These are phyloP conservation scores for Haberlea rhodopensis DNA, from an alignment of 257 asterid genomes.

Conservation along the genomic window DNA sequence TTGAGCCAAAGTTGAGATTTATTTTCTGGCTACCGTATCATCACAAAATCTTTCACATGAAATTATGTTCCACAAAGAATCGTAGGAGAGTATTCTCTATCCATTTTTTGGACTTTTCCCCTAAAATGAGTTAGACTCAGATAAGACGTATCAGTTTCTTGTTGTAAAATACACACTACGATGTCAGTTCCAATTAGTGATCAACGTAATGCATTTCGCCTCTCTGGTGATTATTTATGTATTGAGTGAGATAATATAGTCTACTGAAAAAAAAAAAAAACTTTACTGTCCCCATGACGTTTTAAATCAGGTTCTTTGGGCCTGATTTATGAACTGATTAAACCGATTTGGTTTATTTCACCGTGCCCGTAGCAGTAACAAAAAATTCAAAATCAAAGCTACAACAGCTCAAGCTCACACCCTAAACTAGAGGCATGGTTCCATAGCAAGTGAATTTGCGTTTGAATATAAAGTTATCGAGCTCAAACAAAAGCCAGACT, in stretches of 20 bases:
- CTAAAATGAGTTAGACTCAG: no score
- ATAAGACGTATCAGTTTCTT: not conserved
- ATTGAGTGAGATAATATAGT: not conserved
- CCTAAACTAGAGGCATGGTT: not conserved
- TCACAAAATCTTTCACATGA: not conserved
- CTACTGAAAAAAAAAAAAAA: not conserved
- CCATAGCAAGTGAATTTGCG: not conserved
- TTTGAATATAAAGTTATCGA: not conserved
- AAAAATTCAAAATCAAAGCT: not conserved
- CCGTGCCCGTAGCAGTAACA: not conserved
- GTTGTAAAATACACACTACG: not conserved
- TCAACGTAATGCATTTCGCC: not conserved
- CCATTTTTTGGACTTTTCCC: not conserved
- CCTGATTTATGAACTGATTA: not conserved
- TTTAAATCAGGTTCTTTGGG: no score
- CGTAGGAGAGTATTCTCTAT: not conserved
- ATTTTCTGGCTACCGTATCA: not conserved
- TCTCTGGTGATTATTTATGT: not conserved
- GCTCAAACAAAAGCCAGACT: not conserved
- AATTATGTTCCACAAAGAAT: not conserved
- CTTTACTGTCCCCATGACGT: not conserved
- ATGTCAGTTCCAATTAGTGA: not conserved
- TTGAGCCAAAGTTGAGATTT: not conserved
- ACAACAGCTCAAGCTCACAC: not conserved
- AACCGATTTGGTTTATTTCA: no score